A percentile compares a stretch with the other conserved stretches of the same genome.
Evolutionary conservation across 2,329 filamentous ascomycete species (phyloP).

Genomic region (Pseudofabraea citricarpa): DNA sequence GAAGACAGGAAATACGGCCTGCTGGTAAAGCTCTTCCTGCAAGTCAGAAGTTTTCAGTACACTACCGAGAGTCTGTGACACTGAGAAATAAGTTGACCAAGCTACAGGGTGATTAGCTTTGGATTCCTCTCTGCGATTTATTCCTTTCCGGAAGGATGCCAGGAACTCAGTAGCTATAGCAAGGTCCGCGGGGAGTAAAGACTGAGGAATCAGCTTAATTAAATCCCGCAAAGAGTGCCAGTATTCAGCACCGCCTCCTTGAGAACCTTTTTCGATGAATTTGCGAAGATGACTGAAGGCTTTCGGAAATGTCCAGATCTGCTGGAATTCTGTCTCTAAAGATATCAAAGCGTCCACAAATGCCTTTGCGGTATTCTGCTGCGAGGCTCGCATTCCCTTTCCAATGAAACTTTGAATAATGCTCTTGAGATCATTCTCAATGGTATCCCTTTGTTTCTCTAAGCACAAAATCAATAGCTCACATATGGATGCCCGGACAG

Average conservation of each 20-base stretch:
- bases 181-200: conserved; percentile 47
- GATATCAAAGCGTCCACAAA: conserved; percentile 62
- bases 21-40: conserved; percentile 38
- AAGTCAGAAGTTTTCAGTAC: conserved; percentile 41
- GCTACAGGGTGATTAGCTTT: conserved; percentile 61
- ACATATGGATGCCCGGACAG: conserved; percentile 46
- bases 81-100: conserved; percentile 71
- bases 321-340: conserved; percentile 60
- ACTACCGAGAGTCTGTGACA: conserved; percentile 48
- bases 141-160: conserved; percentile 63
- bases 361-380: conserved; percentile 69
- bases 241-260: conserved; percentile 65
- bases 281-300: conserved; percentile 54
- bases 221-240: conserved; percentile 68
- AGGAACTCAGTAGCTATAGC: conserved; percentile 58
- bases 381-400: conserved; percentile 67
- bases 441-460: conserved; percentile 38
- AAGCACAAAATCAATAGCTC: conserved; percentile 47
- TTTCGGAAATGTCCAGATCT: conserved; percentile 69
- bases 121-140: conserved; percentile 71
- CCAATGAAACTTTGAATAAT: conserved; percentile 59
- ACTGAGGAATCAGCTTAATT: conserved; percentile 48
- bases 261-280: conserved; percentile 80
- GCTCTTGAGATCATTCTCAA: conserved; percentile 45
- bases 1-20: conserved; percentile 49